phyloP scores from a whole-genome alignment of 768 basidiomycete species.

The Peribolospora kevripleyi region DNA sequence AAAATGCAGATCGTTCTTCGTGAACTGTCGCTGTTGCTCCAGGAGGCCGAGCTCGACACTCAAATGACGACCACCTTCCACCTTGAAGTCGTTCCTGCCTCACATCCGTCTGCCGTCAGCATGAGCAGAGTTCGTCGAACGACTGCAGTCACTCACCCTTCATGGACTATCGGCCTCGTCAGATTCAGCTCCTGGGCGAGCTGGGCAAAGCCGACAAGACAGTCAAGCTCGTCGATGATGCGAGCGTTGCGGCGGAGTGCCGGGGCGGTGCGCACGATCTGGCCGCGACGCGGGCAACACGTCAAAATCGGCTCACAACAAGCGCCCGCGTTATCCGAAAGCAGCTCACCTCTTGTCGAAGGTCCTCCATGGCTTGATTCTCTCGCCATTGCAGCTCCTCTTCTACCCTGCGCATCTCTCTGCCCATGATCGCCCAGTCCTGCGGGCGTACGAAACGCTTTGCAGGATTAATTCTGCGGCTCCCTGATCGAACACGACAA shows the following conservation, averaged over 20 bases:
- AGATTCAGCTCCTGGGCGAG: conserved; percentile 56
- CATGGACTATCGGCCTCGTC: conserved; percentile 40
- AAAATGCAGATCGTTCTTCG: conserved; percentile 53
- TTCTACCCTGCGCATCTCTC: conserved; percentile 16
- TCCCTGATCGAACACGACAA: no score
- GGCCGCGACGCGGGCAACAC: neutral
- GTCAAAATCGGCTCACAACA: neutral
- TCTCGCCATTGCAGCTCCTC: conserved; percentile 33
- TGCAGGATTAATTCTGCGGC: no score
- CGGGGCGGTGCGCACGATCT: conserved; percentile 39
- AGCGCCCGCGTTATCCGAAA: neutral
- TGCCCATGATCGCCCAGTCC: no score
- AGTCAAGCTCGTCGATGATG: conserved; percentile 67
- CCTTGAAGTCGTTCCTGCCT: conserved; percentile 24
- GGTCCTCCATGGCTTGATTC: conserved; percentile 42
- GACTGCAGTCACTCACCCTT: conserved; percentile 28
- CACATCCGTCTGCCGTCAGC: conserved; percentile 22
- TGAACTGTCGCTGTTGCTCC: conserved; percentile 47
- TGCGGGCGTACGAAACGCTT: no score
- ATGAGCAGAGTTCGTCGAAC: neutral
- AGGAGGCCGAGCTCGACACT: conserved; percentile 75
- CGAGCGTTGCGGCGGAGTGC: conserved; percentile 48
- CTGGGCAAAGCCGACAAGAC: conserved; percentile 52
- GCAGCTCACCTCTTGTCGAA: conserved; percentile 38
- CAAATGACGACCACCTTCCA: conserved; percentile 67